These are phyloP conservation scores for Verticillium klebahnii DNA, from an alignment of 2,329 filamentous ascomycete genomes.

Conservation along the genomic window DNA sequence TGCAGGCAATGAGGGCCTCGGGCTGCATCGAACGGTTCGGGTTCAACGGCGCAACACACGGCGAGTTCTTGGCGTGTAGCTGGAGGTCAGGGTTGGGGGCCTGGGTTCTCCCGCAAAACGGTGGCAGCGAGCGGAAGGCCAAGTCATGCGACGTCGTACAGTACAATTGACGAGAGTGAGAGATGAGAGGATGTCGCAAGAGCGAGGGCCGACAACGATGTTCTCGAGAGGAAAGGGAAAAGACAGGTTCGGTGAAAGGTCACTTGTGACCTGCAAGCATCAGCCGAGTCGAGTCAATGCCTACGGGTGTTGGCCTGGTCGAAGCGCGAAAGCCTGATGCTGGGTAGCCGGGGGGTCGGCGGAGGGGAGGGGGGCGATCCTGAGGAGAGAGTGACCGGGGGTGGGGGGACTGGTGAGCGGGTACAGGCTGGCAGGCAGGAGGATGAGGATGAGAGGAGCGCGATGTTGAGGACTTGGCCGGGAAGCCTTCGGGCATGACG, in stretches of 20 bases:
- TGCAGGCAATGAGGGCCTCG: neutral
- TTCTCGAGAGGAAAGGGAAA: neutral
- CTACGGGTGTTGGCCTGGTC: neutral
- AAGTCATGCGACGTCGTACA: neutral
- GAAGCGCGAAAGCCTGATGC: neutral
- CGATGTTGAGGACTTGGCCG: neutral
- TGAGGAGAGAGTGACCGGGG: neutral
- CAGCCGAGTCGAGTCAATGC: slow-evolving; percentile 1
- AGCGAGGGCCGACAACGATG: neutral
- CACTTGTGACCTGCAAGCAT: slow-evolving; percentile 2
- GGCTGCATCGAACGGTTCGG: neutral
- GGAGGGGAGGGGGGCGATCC: neutral
- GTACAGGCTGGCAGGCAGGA: neutral
- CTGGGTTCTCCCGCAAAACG: neutral
- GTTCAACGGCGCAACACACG: neutral
- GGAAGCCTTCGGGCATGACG: neutral
- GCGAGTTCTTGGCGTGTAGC: neutral
- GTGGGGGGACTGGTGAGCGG: neutral
- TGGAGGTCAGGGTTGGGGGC: neutral
- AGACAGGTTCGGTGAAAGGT: slow-evolving; percentile 1
- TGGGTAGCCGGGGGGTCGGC: neutral
- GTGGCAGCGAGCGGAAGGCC: neutral
- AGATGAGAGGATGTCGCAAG: neutral
- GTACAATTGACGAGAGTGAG: neutral
- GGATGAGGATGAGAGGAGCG: neutral